Evolutionary conservation across 2,329 filamentous ascomycete genomes (phyloP).

Genomic region (Apiospora rasikravindrae): DNA sequence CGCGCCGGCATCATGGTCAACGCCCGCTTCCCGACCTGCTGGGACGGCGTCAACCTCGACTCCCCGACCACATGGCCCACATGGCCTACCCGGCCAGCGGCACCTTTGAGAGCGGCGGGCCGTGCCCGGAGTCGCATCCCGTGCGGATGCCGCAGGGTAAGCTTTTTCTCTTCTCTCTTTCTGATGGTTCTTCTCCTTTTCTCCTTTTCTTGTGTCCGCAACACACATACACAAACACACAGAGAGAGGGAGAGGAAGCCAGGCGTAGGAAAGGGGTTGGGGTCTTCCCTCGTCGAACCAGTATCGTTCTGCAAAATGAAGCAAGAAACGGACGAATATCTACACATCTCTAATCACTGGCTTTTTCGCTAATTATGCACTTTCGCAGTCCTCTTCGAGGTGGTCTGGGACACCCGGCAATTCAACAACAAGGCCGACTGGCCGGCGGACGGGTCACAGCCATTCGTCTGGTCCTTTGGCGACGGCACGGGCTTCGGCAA

Average conservation of each 20-base stretch:
- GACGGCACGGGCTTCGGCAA: slow-evolving; percentile 39
- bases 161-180: background rate
- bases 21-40: slow-evolving; percentile 55
- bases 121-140: slow-evolving; percentile 36
- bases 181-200: background rate
- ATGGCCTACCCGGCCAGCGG: slow-evolving; percentile 51
- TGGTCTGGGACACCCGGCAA: slow-evolving; percentile 45
- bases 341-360: too few relatives aligned
- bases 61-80: slow-evolving; percentile 55
- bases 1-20: slow-evolving; percentile 46
- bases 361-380: too few relatives aligned
- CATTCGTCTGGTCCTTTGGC: slow-evolving; percentile 39
- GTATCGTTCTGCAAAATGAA: too few relatives aligned
- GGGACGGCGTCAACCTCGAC: slow-evolving; percentile 58
- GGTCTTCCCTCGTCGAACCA: too few relatives aligned
- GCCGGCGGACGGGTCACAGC: slow-evolving; percentile 40
- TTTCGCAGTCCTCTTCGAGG: slow-evolving; percentile 49
- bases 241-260: too few relatives aligned
- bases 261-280: too few relatives aligned
- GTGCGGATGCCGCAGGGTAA: slow-evolving; percentile 40
- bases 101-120: slow-evolving; percentile 35
- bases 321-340: too few relatives aligned
- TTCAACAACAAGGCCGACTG: slow-evolving; percentile 42
- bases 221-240: too few relatives aligned
- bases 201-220: background rate